These are phyloP conservation scores for Aspergillus fischeri DNA, from an alignment of 2,329 filamentous ascomycete species.

Conservation along the genomic window DNA sequence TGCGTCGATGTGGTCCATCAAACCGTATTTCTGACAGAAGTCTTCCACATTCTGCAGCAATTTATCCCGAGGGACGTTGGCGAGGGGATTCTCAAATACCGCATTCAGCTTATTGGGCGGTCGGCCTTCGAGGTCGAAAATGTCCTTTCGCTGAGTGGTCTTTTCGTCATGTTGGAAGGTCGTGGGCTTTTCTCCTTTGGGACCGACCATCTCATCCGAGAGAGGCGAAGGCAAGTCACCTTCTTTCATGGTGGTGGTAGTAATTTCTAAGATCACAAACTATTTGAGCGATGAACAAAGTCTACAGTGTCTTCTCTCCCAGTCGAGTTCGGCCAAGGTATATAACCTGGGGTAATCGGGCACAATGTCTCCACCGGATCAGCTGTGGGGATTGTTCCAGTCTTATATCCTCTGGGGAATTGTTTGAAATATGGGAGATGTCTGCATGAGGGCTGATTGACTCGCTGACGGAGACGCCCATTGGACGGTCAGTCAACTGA, in stretches of 20 bases:
- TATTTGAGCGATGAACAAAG: background rate
- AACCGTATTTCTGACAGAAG: constrained; percentile 49
- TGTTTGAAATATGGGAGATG: background rate
- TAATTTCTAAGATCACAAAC: background rate
- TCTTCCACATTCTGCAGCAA: constrained; percentile 53
- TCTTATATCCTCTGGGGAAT: background rate
- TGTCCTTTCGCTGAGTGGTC: background rate
- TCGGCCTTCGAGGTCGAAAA: constrained; percentile 24
- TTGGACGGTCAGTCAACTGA: background rate
- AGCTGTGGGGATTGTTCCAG: background rate
- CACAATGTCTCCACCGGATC: background rate
- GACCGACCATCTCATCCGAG: background rate
- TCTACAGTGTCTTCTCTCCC: background rate
- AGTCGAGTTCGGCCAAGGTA: background rate
- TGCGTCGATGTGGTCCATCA: constrained; percentile 46
- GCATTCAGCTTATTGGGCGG: constrained; percentile 27
- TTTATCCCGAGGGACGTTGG: constrained; percentile 48
- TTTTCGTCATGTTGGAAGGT: background rate
- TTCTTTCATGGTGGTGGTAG: background rate
- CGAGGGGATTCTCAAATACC: constrained; percentile 52
- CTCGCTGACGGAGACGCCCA: background rate
- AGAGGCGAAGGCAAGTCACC: background rate
- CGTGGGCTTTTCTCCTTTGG: constrained; percentile 8
- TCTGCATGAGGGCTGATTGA: background rate
- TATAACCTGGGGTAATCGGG: background rate